Percentiles rank a stretch among this genome's conserved stretches.
Conservation (phyloP, 768 basidiomycete species). For the Tubosaeta sp. region DNA sequence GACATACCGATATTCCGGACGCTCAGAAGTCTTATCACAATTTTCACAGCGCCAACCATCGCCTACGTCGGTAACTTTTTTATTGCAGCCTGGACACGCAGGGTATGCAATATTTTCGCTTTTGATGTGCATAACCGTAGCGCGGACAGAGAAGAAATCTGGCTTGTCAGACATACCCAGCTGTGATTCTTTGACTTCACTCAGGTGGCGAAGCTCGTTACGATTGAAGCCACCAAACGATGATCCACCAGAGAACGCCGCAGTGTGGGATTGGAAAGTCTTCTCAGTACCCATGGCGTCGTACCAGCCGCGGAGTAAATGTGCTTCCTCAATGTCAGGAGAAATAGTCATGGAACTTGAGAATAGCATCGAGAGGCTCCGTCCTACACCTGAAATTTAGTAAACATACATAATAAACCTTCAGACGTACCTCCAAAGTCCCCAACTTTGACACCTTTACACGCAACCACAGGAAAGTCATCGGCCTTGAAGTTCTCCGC, state of each 20-base stretch:
- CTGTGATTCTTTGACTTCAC: slow-evolving; percentile 73
- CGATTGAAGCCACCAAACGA: slow-evolving; percentile 55
- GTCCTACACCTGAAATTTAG: slow-evolving; percentile 42
- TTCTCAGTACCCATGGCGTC: slow-evolving; percentile 61
- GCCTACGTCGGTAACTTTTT: slow-evolving; percentile 76
- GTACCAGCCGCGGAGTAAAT: slow-evolving; percentile 88
- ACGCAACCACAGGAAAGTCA: slow-evolving; percentile 73
- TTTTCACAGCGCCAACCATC: slow-evolving; percentile 91
- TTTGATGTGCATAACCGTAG: slow-evolving; percentile 87
- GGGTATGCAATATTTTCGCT: slow-evolving; percentile 80
- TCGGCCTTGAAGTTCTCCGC: slow-evolving; percentile 73
- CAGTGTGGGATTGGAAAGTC: slow-evolving; percentile 67
- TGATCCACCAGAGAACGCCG: slow-evolving; percentile 34
- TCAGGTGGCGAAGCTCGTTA: slow-evolving; percentile 65
- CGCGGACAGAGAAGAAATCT: slow-evolving; percentile 77
- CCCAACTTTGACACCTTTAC: slow-evolving; percentile 90
- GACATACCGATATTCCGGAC: slow-evolving; percentile 78
- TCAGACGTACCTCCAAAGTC: slow-evolving; percentile 72
- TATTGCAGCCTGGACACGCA: slow-evolving; percentile 85
- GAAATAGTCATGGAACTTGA: slow-evolving; percentile 79
- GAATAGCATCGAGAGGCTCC: slow-evolving; percentile 79
- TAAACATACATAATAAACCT: not conserved
- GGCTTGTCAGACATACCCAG: slow-evolving; percentile 72
- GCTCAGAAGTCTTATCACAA: slow-evolving; percentile 59
- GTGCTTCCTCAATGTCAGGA: slow-evolving; percentile 90